A percentile compares a stretch with the other conserved stretches of the same genome.
Evolutionary conservation across 768 basidiomycete genomes (phyloP).

Genomic region (Termitomyces sp.): DNA sequence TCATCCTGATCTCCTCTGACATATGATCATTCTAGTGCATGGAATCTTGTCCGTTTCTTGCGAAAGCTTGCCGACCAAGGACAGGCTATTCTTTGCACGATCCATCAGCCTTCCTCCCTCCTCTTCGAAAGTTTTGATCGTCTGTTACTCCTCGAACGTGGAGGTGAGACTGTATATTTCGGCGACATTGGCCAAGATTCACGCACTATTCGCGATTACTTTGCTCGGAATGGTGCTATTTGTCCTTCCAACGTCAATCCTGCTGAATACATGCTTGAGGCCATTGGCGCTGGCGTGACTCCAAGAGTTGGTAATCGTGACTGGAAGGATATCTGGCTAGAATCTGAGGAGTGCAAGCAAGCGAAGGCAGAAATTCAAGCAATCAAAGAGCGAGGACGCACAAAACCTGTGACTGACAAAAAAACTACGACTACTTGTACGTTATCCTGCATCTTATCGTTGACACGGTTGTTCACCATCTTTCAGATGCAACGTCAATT

Average conservation of each 20-base stretch:
- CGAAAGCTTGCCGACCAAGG: constrained; percentile 82
- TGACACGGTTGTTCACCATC: background rate
- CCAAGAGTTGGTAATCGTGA: constrained; percentile 73
- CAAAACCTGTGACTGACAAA: constrained; percentile 37
- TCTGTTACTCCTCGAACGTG: constrained; percentile 63
- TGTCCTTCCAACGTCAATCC: constrained; percentile 82
- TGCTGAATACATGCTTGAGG: constrained; percentile 76
- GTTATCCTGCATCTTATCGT: constrained; percentile 11
- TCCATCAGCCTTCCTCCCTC: constrained; percentile 84
- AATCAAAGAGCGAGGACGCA: constrained; percentile 47
- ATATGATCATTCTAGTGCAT: constrained; percentile 51
- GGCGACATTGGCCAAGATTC: constrained; percentile 84
- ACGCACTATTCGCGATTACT: constrained; percentile 66
- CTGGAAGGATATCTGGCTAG: constrained; percentile 84
- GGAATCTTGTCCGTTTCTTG: constrained; percentile 80
- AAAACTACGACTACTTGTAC: constrained; percentile 45
- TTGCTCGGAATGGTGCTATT: constrained; percentile 65
- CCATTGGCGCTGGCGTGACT: constrained; percentile 82
- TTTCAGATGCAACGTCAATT: constrained; percentile 70
- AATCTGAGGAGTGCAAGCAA: constrained; percentile 55
- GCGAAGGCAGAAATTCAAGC: constrained; percentile 40
- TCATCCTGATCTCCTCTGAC: constrained; percentile 41
- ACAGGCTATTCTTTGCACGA: constrained; percentile 88
- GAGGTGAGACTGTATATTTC: constrained; percentile 93
- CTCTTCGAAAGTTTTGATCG: constrained; percentile 87